Evolutionary conservation across 2,329 filamentous ascomycete species (phyloP).

Genomic region (Bipolaris gigantea): DNA sequence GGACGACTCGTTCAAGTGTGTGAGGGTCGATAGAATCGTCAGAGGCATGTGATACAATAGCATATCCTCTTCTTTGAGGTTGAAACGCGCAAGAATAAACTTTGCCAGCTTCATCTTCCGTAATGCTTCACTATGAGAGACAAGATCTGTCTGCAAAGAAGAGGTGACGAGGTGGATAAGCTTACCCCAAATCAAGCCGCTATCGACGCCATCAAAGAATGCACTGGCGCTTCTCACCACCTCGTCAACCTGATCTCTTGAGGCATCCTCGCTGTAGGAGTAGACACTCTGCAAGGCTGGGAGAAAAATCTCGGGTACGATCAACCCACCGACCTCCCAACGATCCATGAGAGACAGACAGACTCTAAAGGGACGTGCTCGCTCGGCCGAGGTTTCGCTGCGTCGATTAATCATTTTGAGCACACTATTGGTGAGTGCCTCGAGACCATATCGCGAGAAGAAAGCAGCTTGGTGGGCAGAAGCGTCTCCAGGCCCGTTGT

Average conservation of each 20-base stretch:
- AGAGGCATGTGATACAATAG: slow-evolving; percentile 80
- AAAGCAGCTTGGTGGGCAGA: slow-evolving; percentile 62
- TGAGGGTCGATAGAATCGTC: slow-evolving; percentile 65
- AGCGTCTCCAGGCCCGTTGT: slow-evolving; percentile 46
- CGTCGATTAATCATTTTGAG: slow-evolving; percentile 71
- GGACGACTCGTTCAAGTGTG: slow-evolving; percentile 48
- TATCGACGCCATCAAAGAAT: slow-evolving; percentile 97
- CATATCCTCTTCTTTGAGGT: slow-evolving; percentile 96
- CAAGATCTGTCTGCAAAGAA: slow-evolving; percentile 55
- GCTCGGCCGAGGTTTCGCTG: slow-evolving; percentile 62
- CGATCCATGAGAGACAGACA: slow-evolving; percentile 96
- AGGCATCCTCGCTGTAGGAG: slow-evolving; percentile 67
- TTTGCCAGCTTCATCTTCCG: slow-evolving; percentile 71
- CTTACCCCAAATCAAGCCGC: slow-evolving; percentile 87
- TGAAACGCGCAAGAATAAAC: slow-evolving; percentile 87
- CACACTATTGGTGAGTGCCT: slow-evolving; percentile 72
- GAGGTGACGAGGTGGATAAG: slow-evolving; percentile 67
- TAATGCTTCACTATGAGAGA: slow-evolving; percentile 50
- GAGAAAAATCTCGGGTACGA: slow-evolving; percentile 86
- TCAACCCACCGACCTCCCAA: slow-evolving; percentile 91
- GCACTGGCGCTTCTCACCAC: slow-evolving; percentile 90
- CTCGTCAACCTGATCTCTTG: slow-evolving; percentile 76
- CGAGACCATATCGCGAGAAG: slow-evolving; percentile 78
- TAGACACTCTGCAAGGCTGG: slow-evolving; percentile 81
- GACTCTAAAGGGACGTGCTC: slow-evolving; percentile 84